These are phyloP conservation scores for Dalbergia cochinchinensis DNA, from an alignment of 306 rosid genomes.

Conservation along the genomic window DNA sequence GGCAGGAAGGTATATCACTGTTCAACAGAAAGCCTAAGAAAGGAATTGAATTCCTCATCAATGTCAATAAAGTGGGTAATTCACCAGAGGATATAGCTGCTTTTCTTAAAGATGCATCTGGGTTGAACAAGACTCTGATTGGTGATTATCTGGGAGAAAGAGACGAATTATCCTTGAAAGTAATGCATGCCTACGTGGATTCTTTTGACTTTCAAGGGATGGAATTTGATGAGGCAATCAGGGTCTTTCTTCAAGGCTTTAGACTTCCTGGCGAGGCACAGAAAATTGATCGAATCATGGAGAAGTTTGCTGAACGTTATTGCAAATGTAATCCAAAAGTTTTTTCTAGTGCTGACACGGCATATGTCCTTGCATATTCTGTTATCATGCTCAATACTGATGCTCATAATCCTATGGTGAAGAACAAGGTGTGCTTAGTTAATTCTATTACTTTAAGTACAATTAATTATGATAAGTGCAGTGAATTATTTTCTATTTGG, in stretches of 20 bases:
- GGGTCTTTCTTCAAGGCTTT: conserved; percentile 93
- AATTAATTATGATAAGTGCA: conserved; percentile 42
- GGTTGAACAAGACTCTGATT: conserved; percentile 89
- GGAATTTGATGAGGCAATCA: conserved; percentile 97
- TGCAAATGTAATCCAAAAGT: conserved; percentile 94
- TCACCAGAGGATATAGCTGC: conserved; percentile 95
- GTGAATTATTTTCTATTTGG: conserved; percentile 36
- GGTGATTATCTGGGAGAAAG: conserved; percentile 99
- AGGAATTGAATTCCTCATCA: conserved; percentile 97
- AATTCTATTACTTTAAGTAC: conserved; percentile 28
- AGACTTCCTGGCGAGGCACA: conserved; percentile 99
- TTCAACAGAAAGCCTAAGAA: conserved; percentile 97
- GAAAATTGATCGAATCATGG: conserved; percentile 98
- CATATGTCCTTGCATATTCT: conserved; percentile 97
- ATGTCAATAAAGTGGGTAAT: conserved; percentile 92
- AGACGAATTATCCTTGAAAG: conserved; percentile 91
- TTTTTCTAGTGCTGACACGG: conserved; percentile 98
- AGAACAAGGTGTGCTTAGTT: conserved; percentile 78
- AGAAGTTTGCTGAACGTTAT: conserved; percentile 97
- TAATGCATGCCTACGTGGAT: conserved; percentile 96
- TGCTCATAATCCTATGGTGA: conserved; percentile 97
- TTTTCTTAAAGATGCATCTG: conserved; percentile 97
- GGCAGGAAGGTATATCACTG: conserved; percentile 99
- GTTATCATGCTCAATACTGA: conserved; percentile 97
- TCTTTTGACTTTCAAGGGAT: conserved; percentile 93